phyloP scores from a whole-genome alignment of 768 basidiomycete species.

The Suillus subalutaceus region DNA sequence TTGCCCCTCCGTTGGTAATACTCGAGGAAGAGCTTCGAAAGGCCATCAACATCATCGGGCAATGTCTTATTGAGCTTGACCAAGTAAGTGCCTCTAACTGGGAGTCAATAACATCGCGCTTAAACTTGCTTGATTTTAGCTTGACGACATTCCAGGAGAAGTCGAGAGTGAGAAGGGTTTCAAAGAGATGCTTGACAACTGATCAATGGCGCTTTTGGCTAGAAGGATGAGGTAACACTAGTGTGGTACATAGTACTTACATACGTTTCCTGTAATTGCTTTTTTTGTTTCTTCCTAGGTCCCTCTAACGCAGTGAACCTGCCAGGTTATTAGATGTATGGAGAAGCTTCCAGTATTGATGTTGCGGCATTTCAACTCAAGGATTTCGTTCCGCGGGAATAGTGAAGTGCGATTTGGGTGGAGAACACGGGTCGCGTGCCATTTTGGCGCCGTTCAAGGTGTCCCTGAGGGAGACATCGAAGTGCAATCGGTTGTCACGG shows the following conservation, averaged over 20 bases:
- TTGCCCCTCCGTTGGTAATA: slow-evolving; percentile 95
- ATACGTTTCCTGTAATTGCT: not conserved
- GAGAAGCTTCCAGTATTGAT: not conserved
- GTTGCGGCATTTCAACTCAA: not conserved
- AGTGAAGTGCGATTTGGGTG: not conserved
- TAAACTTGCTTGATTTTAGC: slow-evolving; percentile 29
- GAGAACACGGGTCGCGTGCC: not conserved
- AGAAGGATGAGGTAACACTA: not conserved
- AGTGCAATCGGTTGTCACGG: not conserved
- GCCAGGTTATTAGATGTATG: not conserved
- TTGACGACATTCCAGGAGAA: slow-evolving; percentile 66
- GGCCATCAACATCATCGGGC: slow-evolving; percentile 74
- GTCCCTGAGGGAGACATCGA: not conserved
- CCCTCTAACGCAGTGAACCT: not conserved
- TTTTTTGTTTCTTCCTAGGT: not conserved
- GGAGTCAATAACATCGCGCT: not conserved
- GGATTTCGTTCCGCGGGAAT: not conserved
- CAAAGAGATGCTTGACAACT: slow-evolving; percentile 38
- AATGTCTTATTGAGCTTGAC: slow-evolving; percentile 82
- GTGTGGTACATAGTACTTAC: not conserved
- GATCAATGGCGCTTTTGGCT: not conserved
- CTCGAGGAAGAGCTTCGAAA: slow-evolving; percentile 81
- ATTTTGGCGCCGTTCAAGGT: not conserved
- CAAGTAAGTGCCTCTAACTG: slow-evolving; percentile 44
- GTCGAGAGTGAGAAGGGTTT: slow-evolving; percentile 63